Base-by-base conservation (phyloP, 108 stramenopile genomes). In the Mayamaea pseudoterrestris region DNA sequence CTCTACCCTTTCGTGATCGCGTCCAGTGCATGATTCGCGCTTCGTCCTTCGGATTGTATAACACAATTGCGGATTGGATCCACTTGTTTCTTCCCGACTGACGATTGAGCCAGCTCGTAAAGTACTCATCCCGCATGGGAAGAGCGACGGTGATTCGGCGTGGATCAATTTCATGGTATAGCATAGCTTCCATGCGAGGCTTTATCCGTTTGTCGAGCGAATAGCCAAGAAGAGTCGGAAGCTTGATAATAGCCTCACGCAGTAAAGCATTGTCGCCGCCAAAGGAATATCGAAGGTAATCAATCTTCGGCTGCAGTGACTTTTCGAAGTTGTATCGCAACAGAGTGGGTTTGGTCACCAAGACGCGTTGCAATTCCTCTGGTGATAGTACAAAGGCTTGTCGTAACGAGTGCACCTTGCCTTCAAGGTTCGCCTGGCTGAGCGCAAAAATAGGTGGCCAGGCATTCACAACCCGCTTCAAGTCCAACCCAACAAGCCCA, bases 201-300 rank as follows among this genome's bases (percentile, higher is more conserved):
- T 44, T 53, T 18, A 84, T 79, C 41, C 87, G 58, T 8, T 71
- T 68, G 2, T 78, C 46, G 11, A 89, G 47, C 2, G 87, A 89
- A 57, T 84, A 89, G 21, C 77, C 87, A 53, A 89, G 62, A 16
- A 89, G 42, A 7, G 73, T 50, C 11, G 87, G 87, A 48, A 78
- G 63, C 29, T 63, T 68, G 1, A 77, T 21, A n/a, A 88, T 28
- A 1, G 67, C 58, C 17, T 44, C 53, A 28, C 61, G 61, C 21
- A 84, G 26, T 11, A 14, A 13, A 18, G 17, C 5, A 20, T 2
- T 35, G 31, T 65, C 40, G 24, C 22, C 21, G 12, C 54, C 60
- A 20, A 81, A 47, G 11, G 29, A 31, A 14, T 55, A 9, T 31
- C 60, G 50, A 40, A 89, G 55, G 53, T 65, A 89, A 8, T 76